phyloP scores from a whole-genome alignment of 75 land plant genomes.

The Picea glauca region DNA sequence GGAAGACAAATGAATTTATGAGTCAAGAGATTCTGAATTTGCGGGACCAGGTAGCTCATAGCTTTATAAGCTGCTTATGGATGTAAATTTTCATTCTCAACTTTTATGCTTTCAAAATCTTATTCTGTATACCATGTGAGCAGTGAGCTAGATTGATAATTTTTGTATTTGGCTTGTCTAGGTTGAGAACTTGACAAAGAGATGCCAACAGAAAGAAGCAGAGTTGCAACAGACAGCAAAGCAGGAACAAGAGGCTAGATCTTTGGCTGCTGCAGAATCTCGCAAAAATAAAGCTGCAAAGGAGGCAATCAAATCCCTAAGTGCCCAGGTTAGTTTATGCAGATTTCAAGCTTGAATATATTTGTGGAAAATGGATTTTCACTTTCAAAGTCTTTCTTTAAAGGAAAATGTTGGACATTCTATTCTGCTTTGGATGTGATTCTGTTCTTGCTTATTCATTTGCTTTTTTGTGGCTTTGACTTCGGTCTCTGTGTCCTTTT shows the following conservation, averaged over 20 bases:
- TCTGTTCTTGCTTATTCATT: too few relatives aligned
- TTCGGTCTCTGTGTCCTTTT: too few relatives aligned
- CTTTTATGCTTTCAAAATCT: background rate
- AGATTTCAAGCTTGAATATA: too few relatives aligned
- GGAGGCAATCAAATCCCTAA: slow-evolving; percentile 81
- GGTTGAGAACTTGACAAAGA: slow-evolving; percentile 57
- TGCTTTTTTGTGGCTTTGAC: too few relatives aligned
- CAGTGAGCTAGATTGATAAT: background rate
- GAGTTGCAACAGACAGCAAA: slow-evolving; percentile 52
- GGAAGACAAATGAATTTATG: slow-evolving; percentile 65
- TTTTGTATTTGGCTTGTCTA: slow-evolving; percentile 14
- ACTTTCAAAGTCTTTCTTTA: too few relatives aligned
- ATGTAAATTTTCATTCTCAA: background rate
- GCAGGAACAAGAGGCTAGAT: slow-evolving; percentile 56
- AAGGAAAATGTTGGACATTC: too few relatives aligned
- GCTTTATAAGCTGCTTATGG: background rate
- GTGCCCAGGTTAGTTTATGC: slow-evolving; percentile 50
- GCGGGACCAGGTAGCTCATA: slow-evolving; percentile 43
- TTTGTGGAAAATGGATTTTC: too few relatives aligned
- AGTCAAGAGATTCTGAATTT: slow-evolving; percentile 53
- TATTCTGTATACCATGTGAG: background rate
- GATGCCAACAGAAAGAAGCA: slow-evolving; percentile 57
- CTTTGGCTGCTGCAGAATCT: slow-evolving; percentile 67
- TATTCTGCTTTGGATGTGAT: too few relatives aligned
- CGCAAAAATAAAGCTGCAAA: slow-evolving; percentile 74